A percentile compares a stretch with the other conserved stretches of the same genome.
These are phyloP conservation scores for Cladosporium sp. DNA, from an alignment of 2,329 filamentous ascomycete genomes.

Conservation along the genomic window DNA sequence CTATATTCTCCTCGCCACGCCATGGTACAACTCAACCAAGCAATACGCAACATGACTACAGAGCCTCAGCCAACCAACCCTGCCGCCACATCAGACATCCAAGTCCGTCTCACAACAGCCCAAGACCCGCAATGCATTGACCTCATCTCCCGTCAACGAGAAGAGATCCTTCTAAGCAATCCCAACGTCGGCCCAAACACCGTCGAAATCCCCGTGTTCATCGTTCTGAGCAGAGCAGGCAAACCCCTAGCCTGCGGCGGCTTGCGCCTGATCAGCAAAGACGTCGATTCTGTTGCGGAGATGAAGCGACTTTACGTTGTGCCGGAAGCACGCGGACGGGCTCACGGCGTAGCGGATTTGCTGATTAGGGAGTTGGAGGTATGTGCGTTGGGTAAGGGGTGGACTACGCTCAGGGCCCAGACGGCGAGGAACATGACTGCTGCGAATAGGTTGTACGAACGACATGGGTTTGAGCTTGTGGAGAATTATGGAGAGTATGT, in stretches of 20 bases:
- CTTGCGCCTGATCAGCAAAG: background rate
- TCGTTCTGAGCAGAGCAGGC: background rate
- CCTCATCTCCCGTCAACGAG: background rate
- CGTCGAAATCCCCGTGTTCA: background rate
- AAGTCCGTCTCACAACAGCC: background rate
- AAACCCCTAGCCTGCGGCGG: background rate
- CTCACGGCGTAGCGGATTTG: background rate
- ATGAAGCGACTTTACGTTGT: background rate
- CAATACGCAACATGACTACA: too few species aligned
- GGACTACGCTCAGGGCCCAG: background rate
- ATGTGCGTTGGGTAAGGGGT: background rate
- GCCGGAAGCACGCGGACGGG: background rate
- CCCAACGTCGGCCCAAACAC: background rate
- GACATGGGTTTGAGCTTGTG: background rate
- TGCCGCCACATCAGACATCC: background rate
- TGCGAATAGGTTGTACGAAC: background rate
- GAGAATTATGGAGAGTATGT: background rate
- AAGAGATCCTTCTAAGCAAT: background rate
- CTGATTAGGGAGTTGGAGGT: background rate
- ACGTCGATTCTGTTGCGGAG: background rate
- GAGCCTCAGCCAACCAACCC: too few species aligned
- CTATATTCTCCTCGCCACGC: too few species aligned
- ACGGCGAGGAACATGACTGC: background rate
- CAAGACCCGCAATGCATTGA: background rate
- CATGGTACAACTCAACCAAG: too few species aligned